These are phyloP conservation scores for Iberis pinnata DNA, from an alignment of 345 rosid genomes.

Conservation along the genomic window DNA sequence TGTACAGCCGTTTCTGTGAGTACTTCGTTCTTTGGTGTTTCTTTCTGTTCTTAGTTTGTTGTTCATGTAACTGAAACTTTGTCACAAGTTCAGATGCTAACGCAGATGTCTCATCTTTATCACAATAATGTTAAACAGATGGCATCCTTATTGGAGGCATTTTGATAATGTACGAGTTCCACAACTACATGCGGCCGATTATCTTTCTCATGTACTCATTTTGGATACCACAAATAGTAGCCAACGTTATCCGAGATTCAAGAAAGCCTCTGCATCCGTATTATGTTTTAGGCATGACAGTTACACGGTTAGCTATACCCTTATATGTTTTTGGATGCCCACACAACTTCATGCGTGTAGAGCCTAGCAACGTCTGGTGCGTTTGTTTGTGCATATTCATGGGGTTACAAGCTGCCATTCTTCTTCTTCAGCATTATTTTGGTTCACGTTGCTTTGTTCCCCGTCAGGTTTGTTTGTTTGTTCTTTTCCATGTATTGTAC, in stretches of 20 bases:
- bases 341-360: constrained; percentile 88
- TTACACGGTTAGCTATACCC: constrained; percentile 81
- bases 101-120: constrained; percentile 11
- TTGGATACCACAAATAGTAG: constrained; percentile 92
- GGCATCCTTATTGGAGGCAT: constrained; percentile 98
- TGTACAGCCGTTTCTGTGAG: constrained; percentile 99
- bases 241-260: constrained; percentile 77
- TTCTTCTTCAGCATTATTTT: constrained; percentile 87
- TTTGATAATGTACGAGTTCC: constrained; percentile 88
- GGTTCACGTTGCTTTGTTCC: constrained; percentile 98
- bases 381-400: constrained; percentile 56
- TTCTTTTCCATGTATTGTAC: neutral
- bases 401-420: constrained; percentile 76
- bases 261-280: constrained; percentile 94
- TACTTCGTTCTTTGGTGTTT: constrained; percentile 26
- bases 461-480: constrained; percentile 63
- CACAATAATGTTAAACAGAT: constrained; percentile 45
- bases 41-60: constrained; percentile 5
- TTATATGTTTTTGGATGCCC: constrained; percentile 93
- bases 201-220: constrained; percentile 85
- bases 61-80: neutral
- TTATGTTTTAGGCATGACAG: constrained; percentile 82
- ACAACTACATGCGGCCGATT: constrained; percentile 61
- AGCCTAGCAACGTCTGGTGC: constrained; percentile 81
- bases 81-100: constrained; percentile 3